Evolutionary conservation across 495 filamentous ascomycete genomes (phyloP), one percentile per base, ranked within the genome.

Genomic region (Trichoderma erinaceum): DNA sequence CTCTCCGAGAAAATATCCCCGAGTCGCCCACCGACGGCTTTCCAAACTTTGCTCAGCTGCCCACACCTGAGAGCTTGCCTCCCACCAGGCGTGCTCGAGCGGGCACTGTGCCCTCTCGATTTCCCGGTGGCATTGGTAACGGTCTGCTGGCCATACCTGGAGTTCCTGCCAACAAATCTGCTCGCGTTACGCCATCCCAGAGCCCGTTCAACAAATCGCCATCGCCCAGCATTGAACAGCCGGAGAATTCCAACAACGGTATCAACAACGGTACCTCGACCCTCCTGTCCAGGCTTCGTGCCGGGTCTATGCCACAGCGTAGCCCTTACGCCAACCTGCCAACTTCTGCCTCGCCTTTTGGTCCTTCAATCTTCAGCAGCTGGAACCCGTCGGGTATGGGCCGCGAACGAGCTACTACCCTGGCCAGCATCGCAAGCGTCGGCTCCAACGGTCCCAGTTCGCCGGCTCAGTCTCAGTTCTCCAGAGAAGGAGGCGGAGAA

Each of bases 21-120:
- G 95, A 99, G 80, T 96, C 93, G n/a, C 92, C 90, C 66, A 92
- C 92, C 73, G 95, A 97, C 79, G 94, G 90, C 68, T 98, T 97
- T 72, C 93, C 95, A 23, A 93, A 97, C 73, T 90, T 96, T 74
- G 84, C 90, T 46, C 86, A 92, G 69, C 82, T 76, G 77, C 86
- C 82, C 74, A 83, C 78, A 65, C 81, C 77, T 71, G 89, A 76
- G 76, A 83, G 71, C 79, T 79, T 80, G 75, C 89, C 82, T 72
- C 87, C 84, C 66, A 78, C 81, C 16, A 78, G 82, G 50, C 86
- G 95, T 71, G 88, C 92, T 66, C 88, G 95, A 78, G 95, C 95
- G 67, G 95, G 95, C 70, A 99, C 95, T n/a, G 89, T 99, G 25
- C 95, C 95, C 38, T 99, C 95, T 44, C 88, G 93, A 68, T 97